Conservation (phyloP, 225 moss, liverwort and hornwort genomes). For the Lunularia cruciata region DNA sequence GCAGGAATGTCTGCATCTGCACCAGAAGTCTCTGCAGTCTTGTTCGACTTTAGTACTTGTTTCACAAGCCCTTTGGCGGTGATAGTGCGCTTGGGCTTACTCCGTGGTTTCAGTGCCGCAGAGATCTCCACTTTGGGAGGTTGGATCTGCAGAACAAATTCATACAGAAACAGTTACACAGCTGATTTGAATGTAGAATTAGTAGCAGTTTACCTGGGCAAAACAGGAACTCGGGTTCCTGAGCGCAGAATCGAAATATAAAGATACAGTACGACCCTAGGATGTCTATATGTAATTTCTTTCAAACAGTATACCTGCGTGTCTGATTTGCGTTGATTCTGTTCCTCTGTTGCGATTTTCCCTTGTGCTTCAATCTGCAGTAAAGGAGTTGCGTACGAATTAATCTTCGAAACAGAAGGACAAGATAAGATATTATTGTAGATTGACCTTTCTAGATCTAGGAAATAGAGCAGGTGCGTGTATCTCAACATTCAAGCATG, state of each 20-base stretch:
- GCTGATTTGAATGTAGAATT: neutral
- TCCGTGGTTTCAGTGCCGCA: constrained; percentile 65
- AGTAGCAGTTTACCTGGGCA: neutral
- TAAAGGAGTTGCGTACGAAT: too few species aligned
- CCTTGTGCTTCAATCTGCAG: constrained; percentile 12
- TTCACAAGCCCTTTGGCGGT: constrained; percentile 57
- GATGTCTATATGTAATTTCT: too few species aligned
- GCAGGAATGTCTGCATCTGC: constrained; percentile 43
- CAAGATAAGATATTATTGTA: too few species aligned
- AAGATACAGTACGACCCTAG: too few species aligned
- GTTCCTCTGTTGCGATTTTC: constrained; percentile 1
- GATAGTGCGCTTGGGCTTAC: constrained; percentile 63
- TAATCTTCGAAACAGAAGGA: too few species aligned
- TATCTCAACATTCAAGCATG: too few species aligned
- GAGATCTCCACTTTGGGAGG: constrained; percentile 56
- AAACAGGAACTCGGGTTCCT: neutral
- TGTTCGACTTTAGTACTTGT: constrained; percentile 58
- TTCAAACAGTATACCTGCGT: neutral
- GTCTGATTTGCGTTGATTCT: neutral
- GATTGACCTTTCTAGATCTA: too few species aligned
- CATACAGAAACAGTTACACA: too few species aligned
- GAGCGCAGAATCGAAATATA: neutral
- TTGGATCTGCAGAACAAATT: constrained; percentile 59
- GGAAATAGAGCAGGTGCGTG: too few species aligned
- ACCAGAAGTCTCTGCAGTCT: constrained; percentile 53